Percentiles rank a stretch among this genome's conserved stretches.
These are phyloP conservation scores for Pseudogymnoascus sp. DNA, from an alignment of 2,329 filamentous ascomycete species.

Conservation along the genomic window DNA sequence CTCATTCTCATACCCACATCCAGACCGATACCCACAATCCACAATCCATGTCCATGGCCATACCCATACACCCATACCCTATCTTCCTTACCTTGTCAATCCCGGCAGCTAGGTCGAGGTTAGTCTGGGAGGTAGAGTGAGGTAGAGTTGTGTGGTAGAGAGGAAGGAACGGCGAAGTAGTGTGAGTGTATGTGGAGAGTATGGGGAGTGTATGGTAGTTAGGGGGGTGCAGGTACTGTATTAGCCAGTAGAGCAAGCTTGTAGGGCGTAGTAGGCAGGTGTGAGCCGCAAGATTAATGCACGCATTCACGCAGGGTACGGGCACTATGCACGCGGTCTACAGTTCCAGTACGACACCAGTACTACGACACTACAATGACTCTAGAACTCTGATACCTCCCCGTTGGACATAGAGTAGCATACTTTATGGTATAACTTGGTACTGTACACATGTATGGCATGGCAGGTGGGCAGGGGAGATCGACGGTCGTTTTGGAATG, in stretches of 20 bases:
- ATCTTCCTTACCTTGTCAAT: not conserved
- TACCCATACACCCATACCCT: not conserved
- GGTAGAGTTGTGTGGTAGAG: not conserved
- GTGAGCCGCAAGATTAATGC: not conserved
- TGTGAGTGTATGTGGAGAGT: too few relatives aligned
- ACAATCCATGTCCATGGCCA: not conserved
- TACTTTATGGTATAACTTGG: too few relatives aligned
- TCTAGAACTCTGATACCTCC: not conserved
- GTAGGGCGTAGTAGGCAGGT: too few relatives aligned
- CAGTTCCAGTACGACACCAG: not conserved
- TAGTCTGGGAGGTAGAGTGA: not conserved
- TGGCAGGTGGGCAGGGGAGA: not conserved
- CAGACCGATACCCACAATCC: not conserved
- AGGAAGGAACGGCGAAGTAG: not conserved
- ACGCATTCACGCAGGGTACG: not conserved
- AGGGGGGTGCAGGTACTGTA: not conserved
- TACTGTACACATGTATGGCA: not conserved
- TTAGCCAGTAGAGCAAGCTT: not conserved
- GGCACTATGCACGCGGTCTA: not conserved
- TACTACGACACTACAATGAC: not conserved
- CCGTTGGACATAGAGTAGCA: not conserved
- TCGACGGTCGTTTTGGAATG: not conserved
- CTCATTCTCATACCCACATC: not conserved
- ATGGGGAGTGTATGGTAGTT: not conserved
- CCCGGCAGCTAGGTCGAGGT: not conserved